These are phyloP conservation scores for Isoetes taiwanensis DNA, from an alignment of 75 land plant species.

Conservation along the genomic window DNA sequence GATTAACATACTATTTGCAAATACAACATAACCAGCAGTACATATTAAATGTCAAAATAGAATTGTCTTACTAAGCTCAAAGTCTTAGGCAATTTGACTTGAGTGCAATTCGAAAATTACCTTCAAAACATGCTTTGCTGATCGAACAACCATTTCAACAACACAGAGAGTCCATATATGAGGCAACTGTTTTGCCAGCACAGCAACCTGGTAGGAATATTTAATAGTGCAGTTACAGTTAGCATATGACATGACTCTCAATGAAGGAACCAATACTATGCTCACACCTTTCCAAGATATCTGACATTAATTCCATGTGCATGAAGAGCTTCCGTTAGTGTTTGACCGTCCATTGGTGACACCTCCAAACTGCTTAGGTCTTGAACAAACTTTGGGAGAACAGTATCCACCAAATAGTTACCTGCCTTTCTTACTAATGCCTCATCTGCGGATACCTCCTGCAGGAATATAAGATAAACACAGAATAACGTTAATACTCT, in stretches of 20 bases:
- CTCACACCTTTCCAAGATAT: constrained; percentile 77
- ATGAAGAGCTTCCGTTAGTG: constrained; percentile 93
- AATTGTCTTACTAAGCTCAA: neutral
- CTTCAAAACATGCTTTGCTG: constrained; percentile 90
- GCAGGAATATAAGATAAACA: constrained; percentile 3
- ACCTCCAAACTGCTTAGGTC: constrained; percentile 87
- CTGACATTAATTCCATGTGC: constrained; percentile 96
- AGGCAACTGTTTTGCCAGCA: constrained; percentile 66
- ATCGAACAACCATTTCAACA: constrained; percentile 69
- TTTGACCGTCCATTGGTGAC: constrained; percentile 99
- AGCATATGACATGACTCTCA: neutral
- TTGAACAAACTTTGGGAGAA: constrained; percentile 71
- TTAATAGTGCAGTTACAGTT: neutral
- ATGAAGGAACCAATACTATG: neutral
- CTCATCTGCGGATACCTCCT: constrained; percentile 92
- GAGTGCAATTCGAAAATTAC: constrained; percentile 12
- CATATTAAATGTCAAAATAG: neutral
- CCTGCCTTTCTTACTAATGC: constrained; percentile 62
- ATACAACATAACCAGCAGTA: neutral
- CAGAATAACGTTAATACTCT: neutral
- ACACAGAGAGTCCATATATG: constrained; percentile 81
- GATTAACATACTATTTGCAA: no score
- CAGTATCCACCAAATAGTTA: constrained; percentile 47
- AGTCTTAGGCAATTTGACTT: neutral
- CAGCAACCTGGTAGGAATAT: constrained; percentile 48